Evolutionary conservation across 257 asterid species (phyloP), one percentile per base, ranked within the genome.

Genomic region (Solanum acaule): DNA sequence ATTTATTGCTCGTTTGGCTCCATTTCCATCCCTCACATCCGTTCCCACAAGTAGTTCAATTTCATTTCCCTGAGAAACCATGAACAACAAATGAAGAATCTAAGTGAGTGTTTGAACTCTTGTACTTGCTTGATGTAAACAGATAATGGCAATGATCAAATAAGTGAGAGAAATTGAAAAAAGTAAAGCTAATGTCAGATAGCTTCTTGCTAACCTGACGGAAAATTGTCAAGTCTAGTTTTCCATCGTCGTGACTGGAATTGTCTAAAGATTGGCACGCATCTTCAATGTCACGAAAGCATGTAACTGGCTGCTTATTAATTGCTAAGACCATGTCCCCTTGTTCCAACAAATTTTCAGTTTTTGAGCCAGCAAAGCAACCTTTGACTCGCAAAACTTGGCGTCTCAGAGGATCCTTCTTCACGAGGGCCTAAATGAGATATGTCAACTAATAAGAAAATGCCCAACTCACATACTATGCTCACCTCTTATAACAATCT

Each of bases 321-420:
- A 97, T 95, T 67, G 99, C 99, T 92, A 96, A 91, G 89, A 97
- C 93, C 99, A 97, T 97, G 92, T 97, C 99, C 73, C 99, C 98
- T 33, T 93, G 96, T 86, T 96, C 98, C 76, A 97, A 92, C 83
- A 95, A 86, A 88, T 92, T 94, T 90, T 93, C 99, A 89, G 99
- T 96, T 87, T 89, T 92, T 82, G 99, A 97, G 72, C 99, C 97
- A 35, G 99, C 98, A 86, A 94, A 93, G 90, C 99, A 97, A 87
- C 99, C 99, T 91, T 94, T 96, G 67, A 96, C 99, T 88, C 96
- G 93, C 91, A 97, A 90, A 83, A 97, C 99, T 89, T 97, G 99
- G 49, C 98, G 98, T 92, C 99, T 94, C 65, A 94, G 90, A 40
- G 99, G 97, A 91, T 97, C 98, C 91, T 94, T 97, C 93, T 93